Conservation (phyloP, 768 basidiomycete species). For the Lanmaoa rubissima region DNA sequence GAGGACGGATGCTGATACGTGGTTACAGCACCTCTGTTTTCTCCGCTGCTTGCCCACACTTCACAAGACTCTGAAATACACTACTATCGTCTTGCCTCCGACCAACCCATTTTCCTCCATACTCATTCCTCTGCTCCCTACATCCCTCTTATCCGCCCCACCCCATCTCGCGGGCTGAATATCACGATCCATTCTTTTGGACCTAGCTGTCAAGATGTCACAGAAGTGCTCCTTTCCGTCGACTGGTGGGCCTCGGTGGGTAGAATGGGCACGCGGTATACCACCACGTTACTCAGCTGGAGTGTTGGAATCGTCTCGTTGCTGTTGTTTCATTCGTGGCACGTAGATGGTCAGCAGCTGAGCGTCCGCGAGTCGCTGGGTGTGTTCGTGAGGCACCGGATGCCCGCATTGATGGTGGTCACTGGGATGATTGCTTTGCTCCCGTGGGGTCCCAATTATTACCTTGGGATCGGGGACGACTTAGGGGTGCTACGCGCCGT, state of each 20-base stretch:
- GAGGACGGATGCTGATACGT: constrained; percentile 7
- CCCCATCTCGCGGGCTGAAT: constrained; percentile 39
- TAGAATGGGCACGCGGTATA: constrained; percentile 70
- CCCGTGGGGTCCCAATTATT: constrained; percentile 53
- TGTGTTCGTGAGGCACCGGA: constrained; percentile 38
- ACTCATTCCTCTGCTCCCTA: constrained; percentile 70
- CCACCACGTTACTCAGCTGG: constrained; percentile 71
- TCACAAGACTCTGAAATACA: constrained; percentile 63
- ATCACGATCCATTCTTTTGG: constrained; percentile 61
- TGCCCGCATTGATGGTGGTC: constrained; percentile 42
- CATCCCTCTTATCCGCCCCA: constrained; percentile 30
- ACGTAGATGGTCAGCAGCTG: constrained; percentile 36
- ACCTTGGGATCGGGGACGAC: constrained; percentile 60
- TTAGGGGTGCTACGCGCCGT: constrained; percentile 37
- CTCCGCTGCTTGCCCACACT: constrained; percentile 65
- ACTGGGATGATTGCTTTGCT: constrained; percentile 50
- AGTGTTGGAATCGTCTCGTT: constrained; percentile 65
- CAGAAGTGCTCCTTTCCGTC: constrained; percentile 49
- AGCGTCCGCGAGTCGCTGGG: constrained; percentile 49
- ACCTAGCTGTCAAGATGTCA: constrained; percentile 41
- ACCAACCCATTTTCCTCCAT: constrained; percentile 46
- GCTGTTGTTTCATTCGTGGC: constrained; percentile 54
- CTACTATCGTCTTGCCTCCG: constrained; percentile 53
- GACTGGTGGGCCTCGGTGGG: constrained; percentile 75
- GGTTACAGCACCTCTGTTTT: constrained; percentile 48